Evolutionary conservation across 345 rosid genomes (phyloP), one percentile per base, ranked within the genome.

Genomic region (Anastatica hierochuntica): DNA sequence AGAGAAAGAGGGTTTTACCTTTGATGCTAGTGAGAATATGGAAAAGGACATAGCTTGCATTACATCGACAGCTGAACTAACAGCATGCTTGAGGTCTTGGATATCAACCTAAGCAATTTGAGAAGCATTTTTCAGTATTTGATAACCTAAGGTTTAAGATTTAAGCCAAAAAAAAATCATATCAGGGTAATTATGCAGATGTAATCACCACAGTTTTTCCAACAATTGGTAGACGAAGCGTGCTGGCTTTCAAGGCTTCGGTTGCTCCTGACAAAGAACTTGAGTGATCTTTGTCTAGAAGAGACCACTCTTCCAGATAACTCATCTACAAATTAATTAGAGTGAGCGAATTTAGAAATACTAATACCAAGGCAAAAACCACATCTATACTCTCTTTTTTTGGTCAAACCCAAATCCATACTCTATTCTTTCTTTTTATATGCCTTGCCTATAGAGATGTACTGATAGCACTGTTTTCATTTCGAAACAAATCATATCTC

Each of bases 11-110:
- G 14, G 42, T 12, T 19, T 60, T 73, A 88, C 98, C 95, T 85
- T 88, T 39, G 66, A 69, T 36, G 81, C 74, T 15, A 81, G 67
- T 13, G 66, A 73, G 79, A 76, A 78, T 63, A 85, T 74, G 7
- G 95, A 79, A 51, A 95, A 83, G 26, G 81, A 84, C 94, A 92
- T 83, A 69, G 84, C 94, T 58, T 83, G 96, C 95, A 92, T 85
- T 39, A 77, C 82, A 68, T 85, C 94, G 39, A 79, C 83, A 5
- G 96, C 95, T 61, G 95, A 88, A 55, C 79, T 64, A 47, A 85
- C 71, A 55, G 94, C 95, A 75, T 88, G 86, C 70, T 83, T 92
- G 60, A 92, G 82, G 53, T 81, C 83, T 71, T 81, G 94, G 43
- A 77, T 67, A 74, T 92, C 84, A 43, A 70, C 84, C 98, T 92